Evolutionary conservation across 345 rosid genomes (phyloP).

Genomic region (Melastoma malabathricum): DNA sequence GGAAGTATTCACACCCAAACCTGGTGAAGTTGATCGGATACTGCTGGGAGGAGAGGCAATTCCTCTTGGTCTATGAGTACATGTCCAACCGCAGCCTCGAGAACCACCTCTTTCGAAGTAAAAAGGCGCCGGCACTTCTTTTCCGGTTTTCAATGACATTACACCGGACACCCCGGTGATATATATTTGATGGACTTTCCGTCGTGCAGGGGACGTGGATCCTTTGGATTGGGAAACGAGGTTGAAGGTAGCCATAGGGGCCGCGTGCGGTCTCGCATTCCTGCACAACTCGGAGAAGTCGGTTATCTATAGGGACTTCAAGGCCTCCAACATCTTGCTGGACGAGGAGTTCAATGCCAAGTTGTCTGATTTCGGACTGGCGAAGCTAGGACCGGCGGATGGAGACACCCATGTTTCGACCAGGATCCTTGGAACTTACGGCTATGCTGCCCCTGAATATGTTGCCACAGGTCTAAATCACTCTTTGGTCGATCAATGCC

Average conservation of each 20-base stretch:
- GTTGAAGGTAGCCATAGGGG: constrained; percentile 58
- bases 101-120: constrained; percentile 64
- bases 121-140: not conserved
- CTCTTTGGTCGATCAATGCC: not conserved
- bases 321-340: constrained; percentile 70
- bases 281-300: constrained; percentile 70
- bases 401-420: constrained; percentile 68
- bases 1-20: constrained; percentile 74
- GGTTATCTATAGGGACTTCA: constrained; percentile 80
- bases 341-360: constrained; percentile 66
- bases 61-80: constrained; percentile 65
- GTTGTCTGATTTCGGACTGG: constrained; percentile 81
- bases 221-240: constrained; percentile 52
- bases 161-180: not conserved
- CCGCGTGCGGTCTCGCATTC: constrained; percentile 62
- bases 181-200: constrained; percentile 4
- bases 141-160: not conserved
- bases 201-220: constrained; percentile 36
- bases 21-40: constrained; percentile 73
- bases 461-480: constrained; percentile 43
- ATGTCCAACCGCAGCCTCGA: constrained; percentile 74
- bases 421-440: constrained; percentile 60
- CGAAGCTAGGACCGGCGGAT: constrained; percentile 53
- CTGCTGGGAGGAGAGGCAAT: constrained; percentile 60
- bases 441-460: constrained; percentile 86